A percentile compares a stretch with the other conserved stretches of the same genome.
These are phyloP conservation scores for Trichophaea hybrida DNA, from an alignment of 2,329 filamentous ascomycete species.

Conservation along the genomic window DNA sequence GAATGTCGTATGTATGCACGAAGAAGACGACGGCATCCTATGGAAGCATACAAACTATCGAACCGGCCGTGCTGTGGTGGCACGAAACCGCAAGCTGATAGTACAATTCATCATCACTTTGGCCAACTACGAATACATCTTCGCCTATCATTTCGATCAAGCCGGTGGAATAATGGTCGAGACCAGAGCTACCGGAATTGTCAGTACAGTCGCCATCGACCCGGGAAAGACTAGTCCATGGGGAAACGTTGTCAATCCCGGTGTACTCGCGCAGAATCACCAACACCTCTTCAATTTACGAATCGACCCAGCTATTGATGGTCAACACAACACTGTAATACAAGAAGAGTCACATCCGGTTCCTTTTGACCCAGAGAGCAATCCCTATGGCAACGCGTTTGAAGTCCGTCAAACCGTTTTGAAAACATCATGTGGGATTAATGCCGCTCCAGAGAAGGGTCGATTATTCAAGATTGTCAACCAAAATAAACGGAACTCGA, in stretches of 20 bases:
- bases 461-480: constrained; percentile 40
- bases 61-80: constrained; percentile 47
- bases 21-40: constrained; percentile 53
- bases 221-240: constrained; percentile 40
- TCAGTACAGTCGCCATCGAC: constrained; percentile 47
- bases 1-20: constrained; percentile 54
- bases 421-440: constrained; percentile 36
- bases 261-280: constrained; percentile 53
- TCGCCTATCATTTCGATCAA: constrained; percentile 45
- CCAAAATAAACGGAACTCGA: constrained; percentile 34
- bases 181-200: constrained; percentile 50
- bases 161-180: constrained; percentile 48
- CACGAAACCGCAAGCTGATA: constrained; percentile 47
- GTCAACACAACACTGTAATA: constrained; percentile 40
- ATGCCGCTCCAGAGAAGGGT: constrained; percentile 42
- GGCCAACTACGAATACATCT: constrained; percentile 53
- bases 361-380: constrained; percentile 39
- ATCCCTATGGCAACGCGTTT: constrained; percentile 49
- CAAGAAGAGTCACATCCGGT: constrained; percentile 41
- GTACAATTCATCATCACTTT: constrained; percentile 55
- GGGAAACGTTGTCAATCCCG: constrained; percentile 49
- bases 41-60: constrained; percentile 58
- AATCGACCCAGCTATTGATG: constrained; percentile 50
- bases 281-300: constrained; percentile 55
- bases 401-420: constrained; percentile 39